These are phyloP conservation scores for Cercospora beticola DNA, from an alignment of 2,329 filamentous ascomycete species.

Conservation along the genomic window DNA sequence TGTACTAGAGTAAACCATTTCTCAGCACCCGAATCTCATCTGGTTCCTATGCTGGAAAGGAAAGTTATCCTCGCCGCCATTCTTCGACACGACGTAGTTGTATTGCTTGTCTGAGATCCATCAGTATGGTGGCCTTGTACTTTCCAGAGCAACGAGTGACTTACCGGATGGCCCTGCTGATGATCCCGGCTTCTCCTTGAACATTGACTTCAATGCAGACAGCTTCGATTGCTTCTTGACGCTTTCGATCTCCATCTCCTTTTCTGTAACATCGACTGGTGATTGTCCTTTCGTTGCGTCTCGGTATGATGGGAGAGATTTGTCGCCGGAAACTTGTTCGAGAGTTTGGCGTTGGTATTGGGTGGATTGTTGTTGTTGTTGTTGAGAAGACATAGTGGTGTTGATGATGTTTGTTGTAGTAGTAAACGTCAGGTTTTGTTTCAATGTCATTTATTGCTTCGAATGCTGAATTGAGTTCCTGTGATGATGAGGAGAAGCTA, in stretches of 20 bases:
- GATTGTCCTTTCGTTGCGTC: conserved; percentile 8
- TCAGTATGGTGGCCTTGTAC: not conserved
- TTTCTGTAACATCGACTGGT: conserved; percentile 6
- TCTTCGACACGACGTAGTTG: not conserved
- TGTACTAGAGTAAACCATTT: not conserved
- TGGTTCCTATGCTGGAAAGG: not conserved
- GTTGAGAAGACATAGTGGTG: not conserved
- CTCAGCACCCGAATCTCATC: conserved; percentile 7
- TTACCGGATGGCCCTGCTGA: not conserved
- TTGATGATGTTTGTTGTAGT: not conserved
- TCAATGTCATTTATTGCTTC: not conserved
- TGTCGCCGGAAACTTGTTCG: conserved; percentile 1
- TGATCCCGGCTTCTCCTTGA: not conserved
- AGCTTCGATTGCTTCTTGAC: conserved; percentile 3
- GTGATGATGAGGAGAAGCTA: not conserved
- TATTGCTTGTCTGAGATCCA: not conserved
- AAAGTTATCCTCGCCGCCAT: not conserved
- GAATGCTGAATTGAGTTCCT: not conserved
- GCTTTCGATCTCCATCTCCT: not conserved
- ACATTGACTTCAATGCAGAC: not conserved
- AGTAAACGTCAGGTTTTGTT: not conserved
- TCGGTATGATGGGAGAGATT: conserved; percentile 12
- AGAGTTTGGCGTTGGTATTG: not conserved
- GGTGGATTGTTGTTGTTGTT: not conserved
- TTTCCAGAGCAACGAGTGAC: not conserved